Evolutionary conservation across 1,284 basidiomycete species (phyloP).

Genomic region (Malassezia restricta): DNA sequence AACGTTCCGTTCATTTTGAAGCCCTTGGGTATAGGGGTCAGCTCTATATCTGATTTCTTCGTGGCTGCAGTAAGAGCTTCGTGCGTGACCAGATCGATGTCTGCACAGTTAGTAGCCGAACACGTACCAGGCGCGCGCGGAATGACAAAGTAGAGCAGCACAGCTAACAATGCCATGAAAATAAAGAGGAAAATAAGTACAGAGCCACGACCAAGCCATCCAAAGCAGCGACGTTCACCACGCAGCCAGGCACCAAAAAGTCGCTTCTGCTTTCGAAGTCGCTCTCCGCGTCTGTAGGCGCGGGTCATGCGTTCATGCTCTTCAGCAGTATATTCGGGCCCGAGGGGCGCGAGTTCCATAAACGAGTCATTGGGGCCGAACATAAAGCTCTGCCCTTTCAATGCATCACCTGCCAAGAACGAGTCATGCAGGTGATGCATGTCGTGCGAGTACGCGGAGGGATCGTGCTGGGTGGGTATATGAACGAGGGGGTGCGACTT

Average conservation of each 20-base stretch:
- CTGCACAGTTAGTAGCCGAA: neutral
- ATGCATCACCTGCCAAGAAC: neutral
- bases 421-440: neutral
- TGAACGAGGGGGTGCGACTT: conserved; percentile 4
- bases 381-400: neutral
- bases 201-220: conserved; percentile 7
- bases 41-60: neutral
- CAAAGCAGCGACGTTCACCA: neutral
- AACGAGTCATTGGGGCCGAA: conserved; percentile 1
- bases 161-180: neutral
- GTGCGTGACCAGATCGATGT: neutral
- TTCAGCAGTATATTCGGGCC: conserved; percentile 4
- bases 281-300: neutral
- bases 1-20: conserved; percentile 15
- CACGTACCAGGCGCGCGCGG: conserved; percentile 14
- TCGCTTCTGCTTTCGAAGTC: neutral
- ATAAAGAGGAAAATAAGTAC: conserved; percentile 1
- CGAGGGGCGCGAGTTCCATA: conserved; percentile 8
- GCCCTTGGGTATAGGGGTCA: conserved; percentile 4
- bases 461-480: neutral
- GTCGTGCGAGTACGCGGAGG: neutral
- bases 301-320: conserved; percentile 14
- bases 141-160: conserved; percentile 10
- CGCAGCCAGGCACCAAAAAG: conserved; percentile 3
- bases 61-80: neutral